Conservation (phyloP, 345 rosid species). For the Ceriops tagal region DNA sequence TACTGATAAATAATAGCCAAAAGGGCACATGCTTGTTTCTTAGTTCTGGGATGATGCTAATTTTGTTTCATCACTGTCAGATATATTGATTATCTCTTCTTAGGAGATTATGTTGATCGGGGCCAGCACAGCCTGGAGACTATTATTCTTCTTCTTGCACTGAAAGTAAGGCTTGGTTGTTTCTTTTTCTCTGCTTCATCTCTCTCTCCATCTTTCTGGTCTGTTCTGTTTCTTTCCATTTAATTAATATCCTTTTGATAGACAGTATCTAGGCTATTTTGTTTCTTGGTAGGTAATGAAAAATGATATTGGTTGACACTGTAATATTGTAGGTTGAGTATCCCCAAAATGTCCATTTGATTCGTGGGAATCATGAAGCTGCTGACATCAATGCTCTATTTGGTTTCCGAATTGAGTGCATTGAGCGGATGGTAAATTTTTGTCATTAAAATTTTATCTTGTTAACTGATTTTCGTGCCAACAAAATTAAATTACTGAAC, state of each 20-base stretch:
- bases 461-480: slow-evolving; percentile 17
- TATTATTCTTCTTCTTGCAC: slow-evolving; percentile 83
- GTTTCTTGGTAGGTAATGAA: slow-evolving; percentile 6
- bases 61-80: slow-evolving; percentile 44
- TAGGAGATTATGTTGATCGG: slow-evolving; percentile 98
- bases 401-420: slow-evolving; percentile 96
- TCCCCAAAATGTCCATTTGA: slow-evolving; percentile 80
- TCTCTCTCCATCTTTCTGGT: slow-evolving; percentile 9
- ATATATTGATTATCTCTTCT: slow-evolving; percentile 95
- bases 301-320: slow-evolving; percentile 16
- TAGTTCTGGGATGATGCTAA: slow-evolving; percentile 14
- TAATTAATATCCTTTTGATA: background rate
- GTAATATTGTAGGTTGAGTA: slow-evolving; percentile 71
- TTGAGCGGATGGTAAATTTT: slow-evolving; percentile 87
- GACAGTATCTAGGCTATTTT: background rate
- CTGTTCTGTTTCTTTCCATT: background rate
- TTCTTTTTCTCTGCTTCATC: background rate
- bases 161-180: slow-evolving; percentile 57
- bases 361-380: slow-evolving; percentile 99
- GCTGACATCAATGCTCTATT: slow-evolving; percentile 99
- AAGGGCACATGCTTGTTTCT: background rate
- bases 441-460: slow-evolving; percentile 11
- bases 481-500: slow-evolving; percentile 26
- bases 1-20: background rate
- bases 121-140: slow-evolving; percentile 99